Conservation (phyloP, 129 eudicot species). For the Flaveria bidentis region DNA sequence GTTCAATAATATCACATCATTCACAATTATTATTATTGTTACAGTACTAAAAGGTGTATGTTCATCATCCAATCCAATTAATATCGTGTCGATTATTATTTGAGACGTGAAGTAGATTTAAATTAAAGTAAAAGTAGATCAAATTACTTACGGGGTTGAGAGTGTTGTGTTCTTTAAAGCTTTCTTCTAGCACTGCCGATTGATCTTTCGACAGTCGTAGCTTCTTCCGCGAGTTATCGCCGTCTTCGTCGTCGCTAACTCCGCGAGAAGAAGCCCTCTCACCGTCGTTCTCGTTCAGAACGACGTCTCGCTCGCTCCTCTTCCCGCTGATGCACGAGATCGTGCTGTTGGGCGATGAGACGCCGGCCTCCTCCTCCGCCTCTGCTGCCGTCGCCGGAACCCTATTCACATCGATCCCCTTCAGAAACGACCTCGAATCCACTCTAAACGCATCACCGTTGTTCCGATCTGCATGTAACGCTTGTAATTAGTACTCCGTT, state of each 20-base stretch:
- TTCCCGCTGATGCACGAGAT: constrained; percentile 86
- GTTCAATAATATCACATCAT: too few relatives aligned
- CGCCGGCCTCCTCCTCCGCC: constrained; percentile 75
- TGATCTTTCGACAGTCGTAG: constrained; percentile 90
- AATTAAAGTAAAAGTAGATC: not conserved
- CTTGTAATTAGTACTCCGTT: not conserved
- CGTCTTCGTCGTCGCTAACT: constrained; percentile 84
- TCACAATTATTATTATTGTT: too few relatives aligned
- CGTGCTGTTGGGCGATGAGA: constrained; percentile 95
- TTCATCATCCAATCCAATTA: too few relatives aligned
- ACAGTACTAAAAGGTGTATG: too few relatives aligned
- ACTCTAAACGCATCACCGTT: constrained; percentile 49
- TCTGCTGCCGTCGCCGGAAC: constrained; percentile 53
- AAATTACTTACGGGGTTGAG: constrained; percentile 72
- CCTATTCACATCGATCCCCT: constrained; percentile 93
- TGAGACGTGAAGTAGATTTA: too few relatives aligned
- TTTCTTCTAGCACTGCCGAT: constrained; percentile 87
- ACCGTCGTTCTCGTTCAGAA: constrained; percentile 46
- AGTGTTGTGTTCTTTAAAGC: constrained; percentile 93
- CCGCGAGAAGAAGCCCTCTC: constrained; percentile 76
- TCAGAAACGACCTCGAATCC: constrained; percentile 64
- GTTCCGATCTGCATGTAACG: constrained; percentile 59
- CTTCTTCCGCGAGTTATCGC: constrained; percentile 76
- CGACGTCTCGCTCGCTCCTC: constrained; percentile 65
- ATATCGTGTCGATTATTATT: too few relatives aligned